Conservation (phyloP, 148 eudicot genomes). For the Fagopyrum esculentum region DNA sequence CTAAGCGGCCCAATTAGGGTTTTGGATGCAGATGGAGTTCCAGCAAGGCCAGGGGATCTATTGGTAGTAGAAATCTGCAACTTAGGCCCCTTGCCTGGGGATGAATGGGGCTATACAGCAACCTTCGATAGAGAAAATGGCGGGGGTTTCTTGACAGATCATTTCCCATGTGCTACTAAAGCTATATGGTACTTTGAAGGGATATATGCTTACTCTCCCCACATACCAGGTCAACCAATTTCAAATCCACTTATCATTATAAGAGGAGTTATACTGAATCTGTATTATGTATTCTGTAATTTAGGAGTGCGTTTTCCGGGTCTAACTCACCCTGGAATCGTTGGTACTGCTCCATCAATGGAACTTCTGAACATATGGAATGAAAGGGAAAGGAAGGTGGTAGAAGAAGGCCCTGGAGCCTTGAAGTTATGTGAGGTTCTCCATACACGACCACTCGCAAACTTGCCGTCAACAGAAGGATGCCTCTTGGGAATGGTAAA, state of each 20-base stretch:
- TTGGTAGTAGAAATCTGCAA: slow-evolving; percentile 87
- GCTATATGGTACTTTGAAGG: slow-evolving; percentile 99
- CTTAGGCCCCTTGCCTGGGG: slow-evolving; percentile 92
- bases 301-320: slow-evolving; percentile 93
- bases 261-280: background rate
- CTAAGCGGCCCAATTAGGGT: slow-evolving; percentile 84
- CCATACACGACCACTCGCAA: slow-evolving; percentile 79
- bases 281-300: background rate
- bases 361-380: slow-evolving; percentile 87
- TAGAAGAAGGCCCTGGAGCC: slow-evolving; percentile 67
- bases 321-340: slow-evolving; percentile 84
- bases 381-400: slow-evolving; percentile 62
- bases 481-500: slow-evolving; percentile 82
- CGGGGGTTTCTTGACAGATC: slow-evolving; percentile 88
- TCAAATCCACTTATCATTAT: background rate
- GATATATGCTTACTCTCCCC: slow-evolving; percentile 83
- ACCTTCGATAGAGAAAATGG: slow-evolving; percentile 92
- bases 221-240: slow-evolving; percentile 64
- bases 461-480: slow-evolving; percentile 77
- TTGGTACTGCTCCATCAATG: slow-evolving; percentile 93
- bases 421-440: slow-evolving; percentile 79
- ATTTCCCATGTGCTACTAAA: slow-evolving; percentile 87
- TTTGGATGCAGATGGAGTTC: slow-evolving; percentile 46
- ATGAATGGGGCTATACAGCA: slow-evolving; percentile 95
- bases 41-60: slow-evolving; percentile 86